phyloP scores from a whole-genome alignment of 768 basidiomycete genomes.

The Pleurotus citrinopileatus region DNA sequence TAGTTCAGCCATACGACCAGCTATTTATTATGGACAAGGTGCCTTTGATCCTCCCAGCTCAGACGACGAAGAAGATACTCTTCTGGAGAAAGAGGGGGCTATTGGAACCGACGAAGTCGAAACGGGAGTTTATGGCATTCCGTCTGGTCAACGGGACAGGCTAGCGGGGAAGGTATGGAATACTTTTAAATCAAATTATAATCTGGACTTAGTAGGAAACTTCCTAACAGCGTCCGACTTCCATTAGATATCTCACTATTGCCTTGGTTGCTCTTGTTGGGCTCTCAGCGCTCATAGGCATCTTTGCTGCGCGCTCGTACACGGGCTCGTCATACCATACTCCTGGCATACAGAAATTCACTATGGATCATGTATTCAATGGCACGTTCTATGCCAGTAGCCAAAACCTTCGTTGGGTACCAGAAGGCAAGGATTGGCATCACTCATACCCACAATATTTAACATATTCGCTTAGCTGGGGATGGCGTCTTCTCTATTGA shows the following conservation, averaged over 20 bases:
- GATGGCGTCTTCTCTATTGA: conserved; percentile 86
- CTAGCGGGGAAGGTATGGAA: conserved; percentile 14
- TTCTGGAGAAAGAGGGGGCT: conserved; percentile 43
- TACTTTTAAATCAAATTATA: neutral
- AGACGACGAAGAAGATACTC: conserved; percentile 62
- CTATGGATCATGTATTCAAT: conserved; percentile 91
- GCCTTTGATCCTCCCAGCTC: conserved; percentile 78
- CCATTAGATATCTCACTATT: conserved; percentile 61
- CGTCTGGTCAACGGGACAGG: conserved; percentile 8
- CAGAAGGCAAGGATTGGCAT: conserved; percentile 64
- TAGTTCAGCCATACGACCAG: conserved; percentile 20
- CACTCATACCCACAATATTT: neutral
- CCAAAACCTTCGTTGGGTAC: conserved; percentile 75
- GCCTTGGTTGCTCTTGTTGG: conserved; percentile 56
- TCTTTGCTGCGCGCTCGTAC: conserved; percentile 76
- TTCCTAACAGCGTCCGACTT: conserved; percentile 39
- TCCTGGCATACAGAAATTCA: conserved; percentile 62
- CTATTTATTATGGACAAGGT: conserved; percentile 70
- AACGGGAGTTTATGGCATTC: conserved; percentile 15
- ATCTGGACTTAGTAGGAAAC: neutral
- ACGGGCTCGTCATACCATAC: conserved; percentile 48
- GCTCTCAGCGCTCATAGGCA: conserved; percentile 67
- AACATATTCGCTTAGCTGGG: conserved; percentile 55
- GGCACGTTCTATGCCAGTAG: conserved; percentile 68
- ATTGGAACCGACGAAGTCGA: conserved; percentile 15